Conservation (phyloP, 2,329 filamentous ascomycete species). For the Diaporthe sp. region DNA sequence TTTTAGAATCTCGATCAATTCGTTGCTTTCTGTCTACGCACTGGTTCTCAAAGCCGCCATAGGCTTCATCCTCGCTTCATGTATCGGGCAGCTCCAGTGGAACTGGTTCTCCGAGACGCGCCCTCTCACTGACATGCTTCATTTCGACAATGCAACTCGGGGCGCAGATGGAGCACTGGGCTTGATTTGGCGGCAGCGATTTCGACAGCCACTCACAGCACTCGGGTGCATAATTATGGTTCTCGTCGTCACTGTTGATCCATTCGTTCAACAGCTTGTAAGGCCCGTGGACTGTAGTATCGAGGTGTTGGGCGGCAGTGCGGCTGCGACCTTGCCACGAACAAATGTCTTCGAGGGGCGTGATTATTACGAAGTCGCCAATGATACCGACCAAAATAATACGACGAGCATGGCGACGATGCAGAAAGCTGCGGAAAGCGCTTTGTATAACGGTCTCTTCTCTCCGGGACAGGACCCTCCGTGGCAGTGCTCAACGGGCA, state of each 20-base stretch:
- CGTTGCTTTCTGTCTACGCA: not conserved
- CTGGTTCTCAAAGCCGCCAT: not conserved
- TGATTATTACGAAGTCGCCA: too few species aligned
- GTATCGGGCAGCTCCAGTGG: constrained; percentile 2
- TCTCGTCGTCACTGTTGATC: not conserved
- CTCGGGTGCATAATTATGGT: not conserved
- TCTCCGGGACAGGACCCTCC: not conserved
- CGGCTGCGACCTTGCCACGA: not conserved
- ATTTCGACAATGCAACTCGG: not conserved
- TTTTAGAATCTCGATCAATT: not conserved
- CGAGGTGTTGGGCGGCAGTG: fast-evolving
- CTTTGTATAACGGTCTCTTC: not conserved
- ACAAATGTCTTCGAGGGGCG: not conserved
- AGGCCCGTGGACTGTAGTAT: not conserved
- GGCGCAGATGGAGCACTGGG: not conserved
- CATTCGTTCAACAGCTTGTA: not conserved
- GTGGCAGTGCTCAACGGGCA: not conserved
- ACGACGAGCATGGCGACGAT: too few species aligned
- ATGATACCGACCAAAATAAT: too few species aligned
- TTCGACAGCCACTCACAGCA: not conserved
- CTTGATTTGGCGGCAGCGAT: not conserved
- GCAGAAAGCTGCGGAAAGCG: too few species aligned
- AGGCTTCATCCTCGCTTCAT: not conserved
- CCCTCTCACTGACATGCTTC: not conserved
- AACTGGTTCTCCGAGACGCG: not conserved